Base-by-base conservation (phyloP, 1,139 yeast species). In the Keqinozyma sinolaborantium region DNA sequence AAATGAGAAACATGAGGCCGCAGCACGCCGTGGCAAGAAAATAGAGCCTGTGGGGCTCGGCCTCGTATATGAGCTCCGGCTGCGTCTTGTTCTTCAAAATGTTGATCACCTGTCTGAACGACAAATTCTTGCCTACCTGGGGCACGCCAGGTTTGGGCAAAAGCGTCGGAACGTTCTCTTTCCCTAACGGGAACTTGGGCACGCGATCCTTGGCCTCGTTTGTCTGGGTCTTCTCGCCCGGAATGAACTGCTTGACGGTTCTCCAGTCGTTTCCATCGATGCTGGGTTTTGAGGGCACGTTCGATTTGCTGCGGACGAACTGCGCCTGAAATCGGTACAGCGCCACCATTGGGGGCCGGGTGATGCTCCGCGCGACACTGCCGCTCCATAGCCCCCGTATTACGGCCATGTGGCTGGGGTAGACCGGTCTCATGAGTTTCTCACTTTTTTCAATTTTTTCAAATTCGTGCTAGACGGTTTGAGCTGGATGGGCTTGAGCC, bases 1-100 rank as follows among this genome's bases (percentile, higher is more conserved):
- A 86, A 9, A 82, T 67, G 4, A 83, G 68, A 45, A 83, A 75
- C 13, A 80, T 78, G 24, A 83, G 61, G 0, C 88, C 85, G 48
- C 82, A 69, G 24, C 86, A 79, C 41, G 80, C 76, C 51, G 86
- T 77, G 24, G 79, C 73, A 15, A 83, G 60, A 51, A 85, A 84
- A 53, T 84, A 86, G 18, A 84, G 64, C 36, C 84, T 65, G 51
- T 86, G 95, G 0, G 94, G 85, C 56, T 86, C 95, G 20, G 88
- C 79, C 62, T 83, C 90, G 56, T 86, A 86, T 30, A 86, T 70
- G 36, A 86, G 64, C 51, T 84, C 95, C 1, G 94, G 94, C 31
- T 72, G 69, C 6, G 58, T 60, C 44, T 79, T 77, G 30, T 64
- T 60, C 38, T 73, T 65, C 37, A 86, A 60, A n/a, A 76, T 70